phyloP scores from a whole-genome alignment of 1,284 basidiomycete genomes.

The Microbotryum violaceum region DNA sequence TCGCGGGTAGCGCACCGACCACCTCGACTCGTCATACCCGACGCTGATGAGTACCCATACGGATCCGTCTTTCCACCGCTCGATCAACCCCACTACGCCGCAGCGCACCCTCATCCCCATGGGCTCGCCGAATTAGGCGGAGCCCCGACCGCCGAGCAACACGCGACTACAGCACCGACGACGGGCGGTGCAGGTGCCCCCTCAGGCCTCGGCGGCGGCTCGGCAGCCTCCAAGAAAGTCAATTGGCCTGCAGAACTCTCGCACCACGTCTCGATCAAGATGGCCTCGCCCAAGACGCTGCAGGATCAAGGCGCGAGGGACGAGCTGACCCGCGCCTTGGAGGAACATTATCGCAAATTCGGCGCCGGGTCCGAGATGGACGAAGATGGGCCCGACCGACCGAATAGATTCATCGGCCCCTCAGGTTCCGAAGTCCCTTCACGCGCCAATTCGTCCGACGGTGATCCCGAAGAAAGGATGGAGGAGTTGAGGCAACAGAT shows the following conservation, averaged over 20 bases:
- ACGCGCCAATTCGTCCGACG: slow-evolving; percentile 25
- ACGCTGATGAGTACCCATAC: not conserved
- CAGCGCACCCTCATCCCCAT: not conserved
- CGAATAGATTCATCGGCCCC: slow-evolving; percentile 5
- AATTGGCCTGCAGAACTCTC: slow-evolving; percentile 23
- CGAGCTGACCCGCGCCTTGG: slow-evolving; percentile 22
- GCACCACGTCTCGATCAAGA: slow-evolving; percentile 22
- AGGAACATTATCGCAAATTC: slow-evolving; percentile 16
- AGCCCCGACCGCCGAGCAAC: not conserved
- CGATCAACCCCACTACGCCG: not conserved
- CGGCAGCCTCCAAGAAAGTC: slow-evolving; percentile 5
- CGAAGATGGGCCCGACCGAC: not conserved
- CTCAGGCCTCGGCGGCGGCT: not conserved
- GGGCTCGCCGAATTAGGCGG: not conserved
- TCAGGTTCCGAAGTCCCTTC: slow-evolving; percentile 8
- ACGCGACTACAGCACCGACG: not conserved
- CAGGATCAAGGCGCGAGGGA: slow-evolving; percentile 20
- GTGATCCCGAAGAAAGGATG: slow-evolving; percentile 26
- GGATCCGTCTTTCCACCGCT: not conserved
- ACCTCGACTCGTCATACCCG: not conserved
- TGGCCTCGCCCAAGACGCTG: slow-evolving; percentile 16
- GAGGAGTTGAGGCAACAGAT: slow-evolving; percentile 35
- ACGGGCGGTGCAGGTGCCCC: not conserved
- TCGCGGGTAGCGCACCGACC: not conserved
- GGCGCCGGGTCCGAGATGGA: slow-evolving; percentile 12